Evolutionary conservation across 495 filamentous ascomycete genomes (phyloP).

Genomic region (Penicillium manginii): DNA sequence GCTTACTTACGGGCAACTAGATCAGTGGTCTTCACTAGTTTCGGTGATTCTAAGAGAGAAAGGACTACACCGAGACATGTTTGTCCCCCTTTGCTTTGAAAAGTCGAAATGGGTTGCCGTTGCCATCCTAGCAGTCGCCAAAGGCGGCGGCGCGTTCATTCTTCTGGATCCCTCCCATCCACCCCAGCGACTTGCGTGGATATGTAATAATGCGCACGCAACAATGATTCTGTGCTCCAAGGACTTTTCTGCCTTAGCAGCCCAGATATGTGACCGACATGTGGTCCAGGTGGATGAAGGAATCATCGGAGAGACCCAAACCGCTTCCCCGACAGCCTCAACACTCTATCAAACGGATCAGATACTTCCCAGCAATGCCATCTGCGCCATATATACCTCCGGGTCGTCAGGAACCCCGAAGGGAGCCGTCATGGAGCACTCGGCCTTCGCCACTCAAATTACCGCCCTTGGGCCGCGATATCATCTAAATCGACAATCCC

Average conservation of each 20-base stretch:
- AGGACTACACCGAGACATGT: background rate
- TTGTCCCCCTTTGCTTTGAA: background rate
- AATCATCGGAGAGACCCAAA: conserved; percentile 45
- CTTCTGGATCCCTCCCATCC: conserved; percentile 48
- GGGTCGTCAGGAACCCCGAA: conserved; percentile 43
- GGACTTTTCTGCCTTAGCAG: no score
- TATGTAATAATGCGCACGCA: no score
- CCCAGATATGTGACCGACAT: no score
- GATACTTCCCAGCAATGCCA: background rate
- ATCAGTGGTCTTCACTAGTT: background rate
- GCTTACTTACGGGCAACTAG: conserved; percentile 2
- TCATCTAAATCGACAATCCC: no score
- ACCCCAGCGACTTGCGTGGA: no score
- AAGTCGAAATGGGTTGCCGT: conserved; percentile 2
- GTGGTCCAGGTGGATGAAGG: no score
- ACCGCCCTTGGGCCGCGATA: conserved; percentile 27
- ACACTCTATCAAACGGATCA: no score
- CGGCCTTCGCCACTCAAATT: conserved; percentile 6
- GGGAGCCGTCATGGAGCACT: conserved; percentile 33
- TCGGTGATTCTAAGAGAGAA: background rate
- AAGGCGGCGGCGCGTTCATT: conserved; percentile 52
- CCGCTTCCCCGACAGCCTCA: background rate
- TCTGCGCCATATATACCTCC: conserved; percentile 28
- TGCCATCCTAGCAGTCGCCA: conserved; percentile 41
- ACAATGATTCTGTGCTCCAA: no score